Evolutionary conservation across 192 early-diverging fungal genomes (phyloP).

Genomic region (Gigaspora rosea): DNA sequence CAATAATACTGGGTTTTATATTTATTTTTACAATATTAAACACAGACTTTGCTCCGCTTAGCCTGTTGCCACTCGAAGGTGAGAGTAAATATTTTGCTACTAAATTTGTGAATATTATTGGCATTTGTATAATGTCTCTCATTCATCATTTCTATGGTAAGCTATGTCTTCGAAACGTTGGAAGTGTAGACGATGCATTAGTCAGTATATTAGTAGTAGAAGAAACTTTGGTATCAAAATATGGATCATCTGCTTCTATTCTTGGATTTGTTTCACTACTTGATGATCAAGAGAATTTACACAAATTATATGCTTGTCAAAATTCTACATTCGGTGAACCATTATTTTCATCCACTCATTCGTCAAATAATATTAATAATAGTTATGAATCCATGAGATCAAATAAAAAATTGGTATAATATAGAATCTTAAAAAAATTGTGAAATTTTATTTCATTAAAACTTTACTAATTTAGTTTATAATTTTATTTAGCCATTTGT

Average conservation of each 20-base stretch:
- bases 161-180: slow-evolving; percentile 21
- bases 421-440: background rate
- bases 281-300: slow-evolving; percentile 29
- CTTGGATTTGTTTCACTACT: slow-evolving; percentile 15
- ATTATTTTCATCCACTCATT: background rate
- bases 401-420: background rate
- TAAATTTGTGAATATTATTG: background rate
- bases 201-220: slow-evolving; percentile 15
- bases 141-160: background rate
- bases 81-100: background rate
- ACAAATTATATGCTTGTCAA: slow-evolving; percentile 7
- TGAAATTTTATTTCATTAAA: background rate
- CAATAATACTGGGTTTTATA: background rate
- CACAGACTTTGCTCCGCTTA: background rate
- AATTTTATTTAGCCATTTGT: background rate
- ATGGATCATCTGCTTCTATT: background rate
- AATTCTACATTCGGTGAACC: background rate
- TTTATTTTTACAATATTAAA: background rate
- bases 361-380: background rate
- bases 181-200: slow-evolving; percentile 19
- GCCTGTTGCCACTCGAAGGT: slow-evolving; percentile 23
- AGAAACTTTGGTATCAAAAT: slow-evolving; percentile 23
- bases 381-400: background rate
- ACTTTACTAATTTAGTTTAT: too few species aligned
- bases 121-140: background rate